These are phyloP conservation scores for Aspergillus sp. DNA, from an alignment of 2,329 filamentous ascomycete species.

Conservation along the genomic window DNA sequence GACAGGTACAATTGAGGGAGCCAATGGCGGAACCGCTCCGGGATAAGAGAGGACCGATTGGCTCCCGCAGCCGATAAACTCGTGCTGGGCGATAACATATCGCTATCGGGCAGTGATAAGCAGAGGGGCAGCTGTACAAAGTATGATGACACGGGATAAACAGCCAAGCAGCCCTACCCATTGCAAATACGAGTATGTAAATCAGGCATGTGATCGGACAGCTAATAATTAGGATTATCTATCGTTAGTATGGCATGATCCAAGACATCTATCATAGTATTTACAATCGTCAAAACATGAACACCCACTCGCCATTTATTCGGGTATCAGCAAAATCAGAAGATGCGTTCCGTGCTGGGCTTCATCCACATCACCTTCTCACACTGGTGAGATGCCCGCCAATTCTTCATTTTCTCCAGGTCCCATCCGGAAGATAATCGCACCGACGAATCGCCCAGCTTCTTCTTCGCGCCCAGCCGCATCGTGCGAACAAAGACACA, in stretches of 20 bases:
- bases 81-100: not conserved
- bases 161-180: no score
- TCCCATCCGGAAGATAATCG: slow-evolving; percentile 32
- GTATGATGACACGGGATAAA: no score
- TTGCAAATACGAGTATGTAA: not conserved
- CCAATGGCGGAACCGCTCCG: not conserved
- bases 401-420: slow-evolving; percentile 27
- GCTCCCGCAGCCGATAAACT: not conserved
- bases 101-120: not conserved
- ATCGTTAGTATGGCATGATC: slow-evolving; percentile 2
- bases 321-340: not conserved
- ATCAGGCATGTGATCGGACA: no score
- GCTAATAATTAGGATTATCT: not conserved
- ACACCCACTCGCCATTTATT: not conserved
- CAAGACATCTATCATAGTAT: slow-evolving; percentile 3
- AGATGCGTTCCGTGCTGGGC: slow-evolving; percentile 16
- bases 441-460: slow-evolving; percentile 6
- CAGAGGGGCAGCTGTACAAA: not conserved
- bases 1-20: not conserved
- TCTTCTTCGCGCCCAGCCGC: slow-evolving; percentile 24
- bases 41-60: not conserved
- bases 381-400: slow-evolving; percentile 22
- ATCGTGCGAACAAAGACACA: slow-evolving; percentile 29
- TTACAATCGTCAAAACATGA: slow-evolving; percentile 9
- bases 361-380: slow-evolving; percentile 14